Evolutionary conservation across 176 grass and related monocot genomes (phyloP).

Genomic region (Zoysia japonica): DNA sequence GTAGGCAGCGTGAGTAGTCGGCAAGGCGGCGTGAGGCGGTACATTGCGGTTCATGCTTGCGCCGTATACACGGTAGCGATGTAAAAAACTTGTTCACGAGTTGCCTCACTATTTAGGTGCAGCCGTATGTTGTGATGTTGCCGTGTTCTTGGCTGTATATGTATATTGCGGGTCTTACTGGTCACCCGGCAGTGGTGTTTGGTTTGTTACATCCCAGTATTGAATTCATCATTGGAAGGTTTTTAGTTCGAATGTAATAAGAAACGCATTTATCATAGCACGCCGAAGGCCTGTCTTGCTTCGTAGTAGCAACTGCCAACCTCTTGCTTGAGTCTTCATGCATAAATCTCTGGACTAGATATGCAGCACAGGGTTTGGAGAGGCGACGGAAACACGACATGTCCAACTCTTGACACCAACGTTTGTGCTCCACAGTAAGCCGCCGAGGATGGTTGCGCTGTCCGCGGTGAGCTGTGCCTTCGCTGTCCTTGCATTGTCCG

Average conservation of each 20-base stretch:
- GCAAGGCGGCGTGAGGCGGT: too few species aligned
- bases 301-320: not conserved
- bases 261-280: too few species aligned
- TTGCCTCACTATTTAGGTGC: not conserved
- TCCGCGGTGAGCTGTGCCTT: not conserved
- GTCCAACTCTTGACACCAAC: not conserved
- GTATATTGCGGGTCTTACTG: not conserved
- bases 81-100: not conserved
- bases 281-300: not conserved
- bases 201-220: not conserved
- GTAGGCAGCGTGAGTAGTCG: not conserved
- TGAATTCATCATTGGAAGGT: not conserved
- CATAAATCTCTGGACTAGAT: not conserved
- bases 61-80: not conserved
- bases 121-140: not conserved
- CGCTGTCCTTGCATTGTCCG: not conserved
- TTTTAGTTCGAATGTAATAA: not conserved
- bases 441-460: not conserved
- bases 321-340: not conserved
- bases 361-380: not conserved
- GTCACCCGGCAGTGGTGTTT: not conserved
- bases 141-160: not conserved
- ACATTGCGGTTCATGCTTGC: not conserved
- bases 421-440: constrained; percentile 8
- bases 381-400: not conserved